Conservation (phyloP, 2,329 filamentous ascomycete genomes). For the Madurella mycetomatis region DNA sequence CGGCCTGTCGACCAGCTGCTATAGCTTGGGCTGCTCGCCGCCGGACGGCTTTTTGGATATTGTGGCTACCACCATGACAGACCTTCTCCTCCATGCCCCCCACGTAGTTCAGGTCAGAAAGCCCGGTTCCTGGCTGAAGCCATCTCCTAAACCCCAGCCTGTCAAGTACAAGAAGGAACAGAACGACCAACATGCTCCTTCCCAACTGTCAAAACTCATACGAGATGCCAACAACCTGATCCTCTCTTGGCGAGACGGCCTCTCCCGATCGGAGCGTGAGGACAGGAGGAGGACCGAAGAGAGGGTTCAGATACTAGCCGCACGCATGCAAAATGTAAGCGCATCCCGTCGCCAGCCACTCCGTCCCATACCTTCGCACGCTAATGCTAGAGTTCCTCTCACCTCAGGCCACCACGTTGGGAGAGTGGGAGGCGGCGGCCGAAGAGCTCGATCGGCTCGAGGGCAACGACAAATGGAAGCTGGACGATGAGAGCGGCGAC, state of each 20-base stretch:
- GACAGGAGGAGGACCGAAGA: conserved; percentile 47
- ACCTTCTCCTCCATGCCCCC: conserved; percentile 20
- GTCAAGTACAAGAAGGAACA: conserved; percentile 8
- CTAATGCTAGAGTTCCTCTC: not conserved
- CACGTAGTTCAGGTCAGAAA: conserved; percentile 9
- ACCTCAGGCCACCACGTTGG: conserved; percentile 58
- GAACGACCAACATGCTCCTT: conserved; percentile 5
- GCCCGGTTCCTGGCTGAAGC: not conserved
- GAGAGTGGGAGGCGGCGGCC: conserved; percentile 73
- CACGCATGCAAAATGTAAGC: conserved; percentile 62
- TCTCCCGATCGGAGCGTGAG: conserved; percentile 47
- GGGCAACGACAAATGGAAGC: conserved; percentile 78
- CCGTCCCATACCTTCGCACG: not conserved
- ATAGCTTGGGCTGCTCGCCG: not conserved
- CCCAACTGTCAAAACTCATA: conserved; percentile 23
- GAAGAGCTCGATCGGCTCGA: conserved; percentile 74
- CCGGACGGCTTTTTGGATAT: not conserved
- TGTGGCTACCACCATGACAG: conserved; percentile 16
- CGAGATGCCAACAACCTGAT: conserved; percentile 38
- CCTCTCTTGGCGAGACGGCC: conserved; percentile 49
- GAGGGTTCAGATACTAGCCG: conserved; percentile 57
- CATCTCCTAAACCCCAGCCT: not conserved
- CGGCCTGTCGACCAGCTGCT: not conserved
- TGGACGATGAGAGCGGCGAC: conserved; percentile 55
- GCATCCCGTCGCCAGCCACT: not conserved